phyloP scores from a whole-genome alignment of 2,329 filamentous ascomycete genomes.

The Sporothrix protearum region DNA sequence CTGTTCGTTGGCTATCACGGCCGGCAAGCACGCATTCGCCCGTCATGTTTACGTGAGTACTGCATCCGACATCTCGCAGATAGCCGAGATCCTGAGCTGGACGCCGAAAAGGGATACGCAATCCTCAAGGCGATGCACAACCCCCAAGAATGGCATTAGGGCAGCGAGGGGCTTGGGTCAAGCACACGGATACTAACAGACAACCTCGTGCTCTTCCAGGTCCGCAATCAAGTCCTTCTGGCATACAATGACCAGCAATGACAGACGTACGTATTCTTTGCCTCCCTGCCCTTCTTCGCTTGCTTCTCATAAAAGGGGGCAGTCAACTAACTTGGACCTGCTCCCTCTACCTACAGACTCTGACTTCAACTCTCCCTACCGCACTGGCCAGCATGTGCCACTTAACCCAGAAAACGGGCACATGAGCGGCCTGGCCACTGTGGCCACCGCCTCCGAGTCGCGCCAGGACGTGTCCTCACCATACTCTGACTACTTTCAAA shows the following conservation, averaged over 20 bases:
- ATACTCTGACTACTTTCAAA: slow-evolving; percentile 66
- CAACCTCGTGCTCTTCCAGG: slow-evolving; percentile 35
- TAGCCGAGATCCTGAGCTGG: background rate
- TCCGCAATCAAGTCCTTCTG: slow-evolving; percentile 84
- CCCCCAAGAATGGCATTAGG: too few relatives aligned
- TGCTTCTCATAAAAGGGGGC: background rate
- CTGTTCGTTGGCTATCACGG: slow-evolving; percentile 10
- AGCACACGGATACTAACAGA: slow-evolving; percentile 4
- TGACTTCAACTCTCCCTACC: slow-evolving; percentile 86
- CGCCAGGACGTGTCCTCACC: slow-evolving; percentile 75
- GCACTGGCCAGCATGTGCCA: slow-evolving; percentile 84
- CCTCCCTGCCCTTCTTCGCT: background rate
- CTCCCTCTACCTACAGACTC: slow-evolving; percentile 60
- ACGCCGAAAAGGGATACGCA: background rate
- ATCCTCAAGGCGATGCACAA: background rate
- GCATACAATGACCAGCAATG: slow-evolving; percentile 80
- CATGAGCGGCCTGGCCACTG: slow-evolving; percentile 77
- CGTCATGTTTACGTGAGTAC: slow-evolving; percentile 23
- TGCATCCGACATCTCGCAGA: background rate
- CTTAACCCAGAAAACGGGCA: slow-evolving; percentile 67
- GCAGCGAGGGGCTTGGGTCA: background rate
- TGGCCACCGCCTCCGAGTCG: slow-evolving; percentile 86
- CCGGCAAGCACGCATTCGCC: slow-evolving; percentile 13
- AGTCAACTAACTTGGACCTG: background rate
- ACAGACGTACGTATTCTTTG: slow-evolving; percentile 54